Conservation (phyloP, 805 yeast genomes). For the Ogataea trehaloabstinens region DNA sequence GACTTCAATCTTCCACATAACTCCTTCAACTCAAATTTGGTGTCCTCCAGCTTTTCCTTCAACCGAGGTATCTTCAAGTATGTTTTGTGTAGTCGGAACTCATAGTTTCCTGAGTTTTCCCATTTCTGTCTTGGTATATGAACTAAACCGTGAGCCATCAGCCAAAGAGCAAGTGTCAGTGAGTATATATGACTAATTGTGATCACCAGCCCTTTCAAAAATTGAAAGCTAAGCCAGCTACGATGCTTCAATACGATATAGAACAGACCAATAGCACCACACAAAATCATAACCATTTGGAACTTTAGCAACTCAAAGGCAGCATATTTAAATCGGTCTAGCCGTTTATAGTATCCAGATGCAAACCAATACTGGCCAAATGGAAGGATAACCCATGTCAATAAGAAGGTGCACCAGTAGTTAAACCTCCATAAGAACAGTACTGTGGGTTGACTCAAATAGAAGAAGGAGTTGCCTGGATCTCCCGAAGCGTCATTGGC, state of each 20-base stretch:
- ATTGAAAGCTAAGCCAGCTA: constrained; percentile 34
- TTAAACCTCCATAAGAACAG: constrained; percentile 67
- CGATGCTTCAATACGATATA: constrained; percentile 50
- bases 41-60: constrained; percentile 62
- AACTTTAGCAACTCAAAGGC: constrained; percentile 54
- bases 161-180: constrained; percentile 70
- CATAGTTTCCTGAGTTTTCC: constrained; percentile 23
- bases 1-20: constrained; percentile 57
- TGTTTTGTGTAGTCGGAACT: constrained; percentile 26
- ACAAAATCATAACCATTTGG: constrained; percentile 54
- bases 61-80: constrained; percentile 57
- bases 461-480: constrained; percentile 36
- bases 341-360: constrained; percentile 59
- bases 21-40: constrained; percentile 60
- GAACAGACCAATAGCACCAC: constrained; percentile 52
- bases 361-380: constrained; percentile 68
- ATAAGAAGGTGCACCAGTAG: constrained; percentile 77
- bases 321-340: constrained; percentile 53
- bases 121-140: constrained; percentile 53
- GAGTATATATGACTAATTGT: constrained; percentile 79
- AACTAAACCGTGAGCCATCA: constrained; percentile 80
- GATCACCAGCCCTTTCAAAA: constrained; percentile 64
- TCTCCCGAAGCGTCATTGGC: constrained; percentile 31
- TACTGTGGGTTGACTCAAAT: constrained; percentile 44
- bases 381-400: constrained; percentile 79